Percentiles rank a stretch among this genome's conserved stretches.
These are phyloP conservation scores for Aspergillus cavernicola DNA, from an alignment of 495 filamentous ascomycete genomes.

Conservation along the genomic window DNA sequence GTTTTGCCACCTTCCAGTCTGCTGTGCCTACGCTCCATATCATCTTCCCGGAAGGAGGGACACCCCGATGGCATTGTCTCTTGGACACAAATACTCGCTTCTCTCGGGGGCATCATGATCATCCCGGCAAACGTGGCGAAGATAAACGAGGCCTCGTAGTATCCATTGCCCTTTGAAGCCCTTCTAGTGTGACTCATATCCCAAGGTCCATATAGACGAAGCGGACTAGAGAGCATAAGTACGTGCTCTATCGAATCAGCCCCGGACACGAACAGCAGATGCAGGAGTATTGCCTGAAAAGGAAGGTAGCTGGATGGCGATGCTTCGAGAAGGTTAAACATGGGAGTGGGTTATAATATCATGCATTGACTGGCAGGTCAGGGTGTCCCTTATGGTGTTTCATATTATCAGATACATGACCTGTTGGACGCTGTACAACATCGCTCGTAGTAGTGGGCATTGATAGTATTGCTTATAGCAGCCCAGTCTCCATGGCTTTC, in stretches of 20 bases:
- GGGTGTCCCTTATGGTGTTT: slow-evolving; percentile 9
- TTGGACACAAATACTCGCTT: not conserved
- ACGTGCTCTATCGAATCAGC: not conserved
- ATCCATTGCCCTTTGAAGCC: not conserved
- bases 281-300: slow-evolving; percentile 3
- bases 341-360: slow-evolving; percentile 11
- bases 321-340: slow-evolving; percentile 16
- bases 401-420: slow-evolving; percentile 13
- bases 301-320: slow-evolving; percentile 15
- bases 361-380: slow-evolving; percentile 7
- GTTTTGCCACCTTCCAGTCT: not conserved
- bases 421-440: slow-evolving; percentile 4
- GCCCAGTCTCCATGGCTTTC: not conserved
- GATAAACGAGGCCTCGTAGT: not conserved
- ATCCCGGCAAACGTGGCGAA: slow-evolving; percentile 9
- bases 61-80: too few species aligned
- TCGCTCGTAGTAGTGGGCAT: not conserved
- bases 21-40: not conserved
- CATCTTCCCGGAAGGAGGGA: too few species aligned
- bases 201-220: not conserved
- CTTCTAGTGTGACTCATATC: not conserved
- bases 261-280: not conserved
- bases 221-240: not conserved
- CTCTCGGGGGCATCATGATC: not conserved
- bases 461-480: not conserved